A percentile compares a stretch with the other conserved stretches of the same genome.
Conservation (phyloP, 2,329 filamentous ascomycete genomes). For the Zasmidium cellare region DNA sequence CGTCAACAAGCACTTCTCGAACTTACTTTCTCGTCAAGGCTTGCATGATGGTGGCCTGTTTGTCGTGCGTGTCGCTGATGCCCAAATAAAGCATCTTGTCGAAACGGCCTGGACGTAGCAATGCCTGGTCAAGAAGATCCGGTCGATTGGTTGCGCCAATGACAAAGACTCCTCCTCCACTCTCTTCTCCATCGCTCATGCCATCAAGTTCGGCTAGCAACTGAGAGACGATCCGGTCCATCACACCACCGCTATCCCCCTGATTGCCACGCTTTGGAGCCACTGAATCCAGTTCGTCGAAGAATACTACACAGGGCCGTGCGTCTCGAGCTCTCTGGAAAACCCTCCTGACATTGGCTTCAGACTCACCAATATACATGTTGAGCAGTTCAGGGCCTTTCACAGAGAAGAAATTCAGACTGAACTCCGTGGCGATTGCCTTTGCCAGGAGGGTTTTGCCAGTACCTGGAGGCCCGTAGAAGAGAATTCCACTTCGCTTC, state of each 20-base stretch:
- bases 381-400: conserved; percentile 90
- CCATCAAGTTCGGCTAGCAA: conserved; percentile 92
- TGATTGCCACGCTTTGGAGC: conserved; percentile 96
- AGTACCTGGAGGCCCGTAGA: conserved; percentile 88
- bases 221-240: conserved; percentile 97
- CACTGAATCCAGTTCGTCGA: conserved; percentile 89
- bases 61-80: conserved; percentile 93
- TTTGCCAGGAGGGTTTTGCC: conserved; percentile 92
- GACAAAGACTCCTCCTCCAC: conserved; percentile 83
- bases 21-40: conserved; percentile 89
- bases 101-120: conserved; percentile 86
- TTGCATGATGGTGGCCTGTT: conserved; percentile 91
- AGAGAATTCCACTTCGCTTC: conserved; percentile 90
- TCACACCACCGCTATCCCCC: conserved; percentile 94
- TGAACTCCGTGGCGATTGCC: conserved; percentile 91
- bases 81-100: conserved; percentile 99
- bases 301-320: conserved; percentile 86
- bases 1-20: background rate
- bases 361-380: conserved; percentile 95
- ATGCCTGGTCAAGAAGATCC: conserved; percentile 85
- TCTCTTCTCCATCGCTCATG: conserved; percentile 90
- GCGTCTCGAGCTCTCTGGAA: conserved; percentile 87
- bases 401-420: conserved; percentile 90
- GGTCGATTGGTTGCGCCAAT: conserved; percentile 95
- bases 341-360: conserved; percentile 85